These are phyloP conservation scores for Moniliella sp. DNA, from an alignment of 1,284 basidiomycete species.

Conservation along the genomic window DNA sequence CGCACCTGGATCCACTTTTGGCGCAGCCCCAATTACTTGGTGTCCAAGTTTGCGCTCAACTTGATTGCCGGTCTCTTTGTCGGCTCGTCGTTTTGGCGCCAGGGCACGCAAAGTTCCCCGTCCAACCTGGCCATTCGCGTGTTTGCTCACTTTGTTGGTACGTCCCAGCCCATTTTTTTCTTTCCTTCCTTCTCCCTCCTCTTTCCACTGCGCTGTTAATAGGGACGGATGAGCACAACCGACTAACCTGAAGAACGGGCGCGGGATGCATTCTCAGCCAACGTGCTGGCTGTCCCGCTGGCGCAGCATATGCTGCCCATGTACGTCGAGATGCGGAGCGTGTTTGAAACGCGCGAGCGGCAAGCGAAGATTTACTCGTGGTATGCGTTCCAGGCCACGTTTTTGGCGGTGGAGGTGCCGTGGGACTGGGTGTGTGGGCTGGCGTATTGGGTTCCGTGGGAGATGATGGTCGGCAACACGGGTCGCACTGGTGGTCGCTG, in stretches of 20 bases:
- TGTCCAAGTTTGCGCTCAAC: constrained; percentile 37
- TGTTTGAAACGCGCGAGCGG: constrained; percentile 54
- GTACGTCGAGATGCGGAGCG: constrained; percentile 38
- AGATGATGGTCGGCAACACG: too few species aligned
- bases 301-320: constrained; percentile 33
- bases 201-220: too few species aligned
- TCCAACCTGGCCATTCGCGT: constrained; percentile 49
- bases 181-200: too few species aligned
- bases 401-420: constrained; percentile 35
- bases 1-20: constrained; percentile 27
- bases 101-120: constrained; percentile 7
- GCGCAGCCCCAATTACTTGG: constrained; percentile 21
- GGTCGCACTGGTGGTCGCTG: too few species aligned
- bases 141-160: constrained; percentile 41
- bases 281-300: constrained; percentile 19
- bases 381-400: constrained; percentile 44
- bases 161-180: too few species aligned
- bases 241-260: too few species aligned
- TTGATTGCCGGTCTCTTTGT: constrained; percentile 42
- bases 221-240: too few species aligned
- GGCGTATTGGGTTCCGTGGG: too few species aligned
- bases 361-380: constrained; percentile 61
- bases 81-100: constrained; percentile 34
- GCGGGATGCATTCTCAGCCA: constrained; percentile 40
- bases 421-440: constrained; percentile 24